Evolutionary conservation across 148 eudicot species (phyloP).

Genomic region (Suaeda aralocaspica): DNA sequence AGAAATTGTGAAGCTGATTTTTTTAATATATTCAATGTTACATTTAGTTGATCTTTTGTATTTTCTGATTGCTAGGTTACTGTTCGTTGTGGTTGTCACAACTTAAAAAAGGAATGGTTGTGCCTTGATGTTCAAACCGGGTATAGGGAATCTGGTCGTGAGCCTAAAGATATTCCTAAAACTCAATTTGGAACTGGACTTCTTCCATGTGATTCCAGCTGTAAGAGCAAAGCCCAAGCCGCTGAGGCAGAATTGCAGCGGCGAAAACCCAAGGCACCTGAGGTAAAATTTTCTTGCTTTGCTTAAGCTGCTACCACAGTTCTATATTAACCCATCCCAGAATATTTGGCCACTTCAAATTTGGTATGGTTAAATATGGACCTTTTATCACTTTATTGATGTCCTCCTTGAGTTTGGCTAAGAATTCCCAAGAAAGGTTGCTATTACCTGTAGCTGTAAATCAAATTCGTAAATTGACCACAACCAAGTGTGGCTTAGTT

Average conservation of each 20-base stretch:
- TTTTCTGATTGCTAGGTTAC: constrained; percentile 45
- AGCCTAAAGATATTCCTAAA: constrained; percentile 66
- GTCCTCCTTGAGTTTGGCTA: background rate
- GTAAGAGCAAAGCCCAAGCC: constrained; percentile 62
- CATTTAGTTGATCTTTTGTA: background rate
- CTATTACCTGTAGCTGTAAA: background rate
- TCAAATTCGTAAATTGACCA: too few relatives aligned
- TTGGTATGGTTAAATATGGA: background rate
- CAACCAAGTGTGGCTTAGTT: too few relatives aligned
- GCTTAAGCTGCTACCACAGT: background rate
- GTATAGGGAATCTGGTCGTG: constrained; percentile 46
- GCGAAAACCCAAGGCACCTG: constrained; percentile 49
- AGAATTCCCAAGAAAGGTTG: background rate
- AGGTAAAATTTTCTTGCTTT: constrained; percentile 44
- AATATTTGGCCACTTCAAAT: background rate
- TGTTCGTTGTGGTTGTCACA: constrained; percentile 84
- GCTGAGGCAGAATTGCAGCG: constrained; percentile 63
- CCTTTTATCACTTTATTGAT: background rate
- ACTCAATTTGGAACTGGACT: constrained; percentile 73
- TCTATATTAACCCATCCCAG: background rate
- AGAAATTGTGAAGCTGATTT: background rate
- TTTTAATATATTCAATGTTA: background rate
- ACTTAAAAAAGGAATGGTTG: constrained; percentile 82
- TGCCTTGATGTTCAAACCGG: constrained; percentile 79
- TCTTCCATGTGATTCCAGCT: constrained; percentile 69